These are phyloP conservation scores for Apiotrichum mycotoxinovorans DNA, from an alignment of 1,284 basidiomycete species.

Conservation along the genomic window DNA sequence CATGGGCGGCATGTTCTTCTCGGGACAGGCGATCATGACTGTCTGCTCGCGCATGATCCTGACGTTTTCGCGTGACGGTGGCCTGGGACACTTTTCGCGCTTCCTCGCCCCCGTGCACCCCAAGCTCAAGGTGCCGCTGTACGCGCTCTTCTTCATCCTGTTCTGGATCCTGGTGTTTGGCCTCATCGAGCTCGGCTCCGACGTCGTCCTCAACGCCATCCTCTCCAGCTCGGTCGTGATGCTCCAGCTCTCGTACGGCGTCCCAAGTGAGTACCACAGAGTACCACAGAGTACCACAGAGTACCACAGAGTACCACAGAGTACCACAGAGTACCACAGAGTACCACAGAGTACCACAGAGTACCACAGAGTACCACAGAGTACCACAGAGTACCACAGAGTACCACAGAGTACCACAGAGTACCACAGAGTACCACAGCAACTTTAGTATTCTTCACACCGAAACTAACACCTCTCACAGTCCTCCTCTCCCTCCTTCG, in stretches of 20 bases:
- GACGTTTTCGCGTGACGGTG: slow-evolving; percentile 65
- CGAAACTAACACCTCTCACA: slow-evolving; percentile 42
- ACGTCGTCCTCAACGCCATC: slow-evolving; percentile 53
- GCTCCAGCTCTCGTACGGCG: slow-evolving; percentile 34
- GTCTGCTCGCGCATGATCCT: slow-evolving; percentile 64
- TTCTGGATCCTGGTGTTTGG: slow-evolving; percentile 50
- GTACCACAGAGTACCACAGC: too few relatives aligned
- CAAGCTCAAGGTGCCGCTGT: slow-evolving; percentile 4
- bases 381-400: too few relatives aligned
- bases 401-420: too few relatives aligned
- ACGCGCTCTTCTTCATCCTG: slow-evolving; percentile 41
- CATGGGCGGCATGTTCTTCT: slow-evolving; percentile 42
- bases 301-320: too few relatives aligned
- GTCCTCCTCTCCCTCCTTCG: slow-evolving; percentile 48
- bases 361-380: too few relatives aligned
- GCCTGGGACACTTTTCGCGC: slow-evolving; percentile 56
- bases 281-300: too few relatives aligned
- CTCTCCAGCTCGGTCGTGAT: slow-evolving; percentile 39
- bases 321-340: too few relatives aligned
- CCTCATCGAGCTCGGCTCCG: slow-evolving; percentile 58
- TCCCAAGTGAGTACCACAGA: slow-evolving; percentile 31
- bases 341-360: too few relatives aligned
- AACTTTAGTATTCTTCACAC: too few relatives aligned
- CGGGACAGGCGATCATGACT: slow-evolving; percentile 55
- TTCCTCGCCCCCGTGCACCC: slow-evolving; percentile 55